A percentile compares a stretch with the other conserved stretches of the same genome.
Evolutionary conservation across 202 grass and related monocot genomes (phyloP).

Genomic region (Schoenoplectus triqueter): DNA sequence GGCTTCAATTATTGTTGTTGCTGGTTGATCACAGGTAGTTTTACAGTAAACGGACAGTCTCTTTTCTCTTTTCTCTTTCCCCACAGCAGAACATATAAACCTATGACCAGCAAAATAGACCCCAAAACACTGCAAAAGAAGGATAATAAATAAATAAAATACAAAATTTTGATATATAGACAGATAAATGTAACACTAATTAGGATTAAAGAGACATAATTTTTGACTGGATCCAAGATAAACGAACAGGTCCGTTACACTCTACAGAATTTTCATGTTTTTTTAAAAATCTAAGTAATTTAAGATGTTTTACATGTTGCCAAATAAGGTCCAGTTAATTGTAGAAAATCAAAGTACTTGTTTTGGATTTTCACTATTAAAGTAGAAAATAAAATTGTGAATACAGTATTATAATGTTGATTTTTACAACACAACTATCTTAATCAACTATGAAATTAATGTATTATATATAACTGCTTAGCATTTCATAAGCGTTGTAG

Average conservation of each 20-base stretch:
- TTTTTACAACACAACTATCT: neutral
- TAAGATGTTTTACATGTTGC: neutral
- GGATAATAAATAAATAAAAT: conserved; percentile 1
- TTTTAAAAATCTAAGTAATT: neutral
- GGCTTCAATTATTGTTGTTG: conserved; percentile 46
- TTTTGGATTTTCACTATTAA: neutral
- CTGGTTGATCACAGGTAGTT: conserved; percentile 45
- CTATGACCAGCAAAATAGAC: conserved; percentile 68
- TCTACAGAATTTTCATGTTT: neutral
- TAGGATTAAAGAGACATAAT: neutral
- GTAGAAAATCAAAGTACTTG: neutral
- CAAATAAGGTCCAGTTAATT: neutral
- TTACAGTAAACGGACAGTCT: conserved; percentile 24
- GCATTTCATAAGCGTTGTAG: neutral
- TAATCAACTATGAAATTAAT: neutral
- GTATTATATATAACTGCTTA: neutral
- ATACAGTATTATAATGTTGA: neutral
- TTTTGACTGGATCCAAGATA: neutral
- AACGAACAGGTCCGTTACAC: too few relatives aligned
- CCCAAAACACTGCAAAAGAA: conserved; percentile 70
- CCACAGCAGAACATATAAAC: conserved; percentile 87
- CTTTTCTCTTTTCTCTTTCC: conserved; percentile 67
- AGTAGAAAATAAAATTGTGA: neutral
- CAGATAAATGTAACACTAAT: neutral
- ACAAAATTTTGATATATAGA: neutral